Conservation (phyloP, 192 early-diverging fungal species). For the Coemansia aciculifera region DNA sequence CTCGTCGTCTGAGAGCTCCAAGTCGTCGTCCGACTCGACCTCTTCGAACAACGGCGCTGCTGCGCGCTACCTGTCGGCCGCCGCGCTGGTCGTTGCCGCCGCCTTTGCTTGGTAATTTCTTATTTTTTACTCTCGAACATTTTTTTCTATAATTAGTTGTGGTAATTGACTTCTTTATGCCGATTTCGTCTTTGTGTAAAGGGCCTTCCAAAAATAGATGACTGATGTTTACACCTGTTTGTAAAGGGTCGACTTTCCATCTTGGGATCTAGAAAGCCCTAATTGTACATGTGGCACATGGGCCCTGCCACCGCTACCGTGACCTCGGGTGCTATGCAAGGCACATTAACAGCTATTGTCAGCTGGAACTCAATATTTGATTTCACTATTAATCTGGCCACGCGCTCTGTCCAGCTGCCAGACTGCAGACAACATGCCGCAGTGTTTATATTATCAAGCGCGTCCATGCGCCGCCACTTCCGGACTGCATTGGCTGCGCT, state of each 20-base stretch:
- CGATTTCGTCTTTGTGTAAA: background rate
- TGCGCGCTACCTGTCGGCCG: slow-evolving; percentile 32
- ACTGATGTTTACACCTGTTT: background rate
- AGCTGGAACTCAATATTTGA: background rate
- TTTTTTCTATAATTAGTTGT: slow-evolving; percentile 4
- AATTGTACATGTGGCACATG: background rate
- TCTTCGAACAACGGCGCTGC: slow-evolving; percentile 18
- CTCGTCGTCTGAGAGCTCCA: slow-evolving; percentile 10
- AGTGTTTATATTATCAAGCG: no score
- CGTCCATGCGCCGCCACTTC: background rate
- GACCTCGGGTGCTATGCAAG: background rate
- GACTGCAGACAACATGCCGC: background rate
- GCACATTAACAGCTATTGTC: background rate
- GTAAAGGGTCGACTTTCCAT: background rate
- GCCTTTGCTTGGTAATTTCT: slow-evolving; percentile 13
- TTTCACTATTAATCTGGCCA: background rate
- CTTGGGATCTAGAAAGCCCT: background rate
- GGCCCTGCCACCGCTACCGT: background rate
- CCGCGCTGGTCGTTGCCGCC: slow-evolving; percentile 30
- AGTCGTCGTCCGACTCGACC: slow-evolving; percentile 18
- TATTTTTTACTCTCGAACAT: background rate
- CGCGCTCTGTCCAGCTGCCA: background rate
- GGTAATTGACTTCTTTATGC: background rate
- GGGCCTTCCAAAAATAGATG: background rate
- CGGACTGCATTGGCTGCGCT: no score